These are phyloP conservation scores for Starmerella vitae DNA, from an alignment of 805 yeast species.

Conservation along the genomic window DNA sequence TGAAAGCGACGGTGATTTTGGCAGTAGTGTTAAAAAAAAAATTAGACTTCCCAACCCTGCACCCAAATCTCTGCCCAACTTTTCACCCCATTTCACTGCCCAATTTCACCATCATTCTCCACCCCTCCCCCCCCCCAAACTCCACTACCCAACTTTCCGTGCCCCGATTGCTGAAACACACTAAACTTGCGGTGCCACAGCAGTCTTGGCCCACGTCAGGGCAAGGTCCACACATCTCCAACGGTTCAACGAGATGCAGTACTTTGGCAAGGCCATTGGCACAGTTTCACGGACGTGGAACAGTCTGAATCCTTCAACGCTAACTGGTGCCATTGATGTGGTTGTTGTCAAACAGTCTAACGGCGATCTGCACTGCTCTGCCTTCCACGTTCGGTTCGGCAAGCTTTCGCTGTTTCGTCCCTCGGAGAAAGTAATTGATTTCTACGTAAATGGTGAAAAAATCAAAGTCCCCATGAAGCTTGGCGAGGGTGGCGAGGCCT, in stretches of 20 bases:
- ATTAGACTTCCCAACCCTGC: no score
- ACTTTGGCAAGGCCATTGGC: constrained; percentile 90
- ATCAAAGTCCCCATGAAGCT: constrained; percentile 88
- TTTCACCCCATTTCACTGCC: no score
- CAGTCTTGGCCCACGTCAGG: no score
- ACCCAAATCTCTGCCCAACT: no score
- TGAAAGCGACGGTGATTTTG: no score
- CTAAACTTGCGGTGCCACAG: no score
- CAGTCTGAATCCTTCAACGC: constrained; percentile 88
- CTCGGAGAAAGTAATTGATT: constrained; percentile 84
- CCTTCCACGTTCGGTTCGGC: constrained; percentile 94
- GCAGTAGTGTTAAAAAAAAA: no score
- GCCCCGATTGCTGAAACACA: no score
- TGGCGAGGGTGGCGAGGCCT: constrained; percentile 97
- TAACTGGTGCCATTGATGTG: constrained; percentile 93
- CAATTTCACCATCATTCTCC: no score
- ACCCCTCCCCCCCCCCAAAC: no score
- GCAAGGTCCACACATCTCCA: neutral
- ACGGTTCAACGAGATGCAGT: constrained; percentile 51
- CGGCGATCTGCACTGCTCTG: constrained; percentile 73
- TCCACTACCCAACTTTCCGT: no score
- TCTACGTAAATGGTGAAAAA: constrained; percentile 67
- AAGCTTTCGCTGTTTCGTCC: constrained; percentile 86
- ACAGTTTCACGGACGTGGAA: constrained; percentile 96
- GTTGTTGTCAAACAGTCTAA: constrained; percentile 84